Evolutionary conservation across 176 grass and related monocot species (phyloP).

Genomic region (Oropetium thomaeum): DNA sequence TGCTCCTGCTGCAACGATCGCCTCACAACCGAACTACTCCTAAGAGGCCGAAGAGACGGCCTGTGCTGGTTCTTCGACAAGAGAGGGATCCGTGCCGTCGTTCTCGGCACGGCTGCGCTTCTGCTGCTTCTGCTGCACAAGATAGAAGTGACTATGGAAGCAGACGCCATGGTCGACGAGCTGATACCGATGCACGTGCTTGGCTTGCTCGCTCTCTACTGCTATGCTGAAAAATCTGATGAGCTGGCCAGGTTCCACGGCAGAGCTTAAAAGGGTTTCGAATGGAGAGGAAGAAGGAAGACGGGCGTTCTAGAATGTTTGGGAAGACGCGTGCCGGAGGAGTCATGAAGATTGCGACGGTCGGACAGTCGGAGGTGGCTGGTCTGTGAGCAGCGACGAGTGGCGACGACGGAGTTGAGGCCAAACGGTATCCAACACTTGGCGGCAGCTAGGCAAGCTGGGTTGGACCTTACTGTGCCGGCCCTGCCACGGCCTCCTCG

Average conservation of each 20-base stretch:
- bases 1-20: slow-evolving; percentile 60
- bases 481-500: neutral
- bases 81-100: neutral
- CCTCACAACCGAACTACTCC: slow-evolving; percentile 8
- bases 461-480: neutral
- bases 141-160: slow-evolving; percentile 31
- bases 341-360: slow-evolving; percentile 46
- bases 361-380: slow-evolving; percentile 20
- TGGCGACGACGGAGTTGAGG: slow-evolving; percentile 32
- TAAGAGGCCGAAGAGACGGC: neutral
- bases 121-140: slow-evolving; percentile 12
- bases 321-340: slow-evolving; percentile 42
- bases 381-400: slow-evolving; percentile 13
- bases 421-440: slow-evolving; percentile 38
- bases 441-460: slow-evolving; percentile 14
- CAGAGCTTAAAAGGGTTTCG: slow-evolving; percentile 30
- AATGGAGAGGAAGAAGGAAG: neutral
- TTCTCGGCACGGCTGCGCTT: neutral
- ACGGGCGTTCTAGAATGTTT: slow-evolving; percentile 38
- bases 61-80: slow-evolving; percentile 25
- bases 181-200: neutral
- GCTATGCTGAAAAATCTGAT: neutral
- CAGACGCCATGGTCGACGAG: slow-evolving; percentile 44
- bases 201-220: slow-evolving; percentile 10
- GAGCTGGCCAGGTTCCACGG: neutral